phyloP scores from a whole-genome alignment of 768 basidiomycete species.

The Dioszegia aurantiaca region DNA sequence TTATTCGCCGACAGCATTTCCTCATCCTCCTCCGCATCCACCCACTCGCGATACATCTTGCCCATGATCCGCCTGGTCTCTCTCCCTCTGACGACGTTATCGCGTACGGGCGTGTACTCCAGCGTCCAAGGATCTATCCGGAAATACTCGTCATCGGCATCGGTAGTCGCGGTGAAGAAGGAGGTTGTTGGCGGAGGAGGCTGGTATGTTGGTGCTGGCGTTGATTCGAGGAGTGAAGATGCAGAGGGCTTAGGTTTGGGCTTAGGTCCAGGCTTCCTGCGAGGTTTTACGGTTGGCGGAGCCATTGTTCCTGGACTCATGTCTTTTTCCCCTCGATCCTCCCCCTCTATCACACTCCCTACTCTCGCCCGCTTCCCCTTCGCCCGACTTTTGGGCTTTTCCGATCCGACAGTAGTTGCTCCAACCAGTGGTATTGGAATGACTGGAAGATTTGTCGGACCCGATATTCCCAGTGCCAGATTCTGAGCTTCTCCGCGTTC shows the following conservation, averaged over 20 bases:
- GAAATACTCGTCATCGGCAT: constrained; percentile 39
- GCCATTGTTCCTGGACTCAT: constrained; percentile 41
- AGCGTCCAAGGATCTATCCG: constrained; percentile 37
- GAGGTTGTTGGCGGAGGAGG: constrained; percentile 18
- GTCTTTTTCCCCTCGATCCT: constrained; percentile 21
- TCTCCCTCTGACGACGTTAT: constrained; percentile 34
- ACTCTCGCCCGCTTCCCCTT: constrained; percentile 30
- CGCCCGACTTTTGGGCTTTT: constrained; percentile 22
- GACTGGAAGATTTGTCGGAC: neutral
- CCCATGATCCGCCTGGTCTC: constrained; percentile 30
- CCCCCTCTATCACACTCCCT: constrained; percentile 27
- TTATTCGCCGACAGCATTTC: constrained; percentile 4
- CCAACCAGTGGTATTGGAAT: neutral
- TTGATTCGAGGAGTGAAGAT: constrained; percentile 7
- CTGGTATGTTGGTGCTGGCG: constrained; percentile 11
- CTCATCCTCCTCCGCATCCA: constrained; percentile 36
- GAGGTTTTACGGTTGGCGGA: constrained; percentile 37
- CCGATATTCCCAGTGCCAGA: neutral
- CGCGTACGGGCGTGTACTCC: constrained; percentile 45
- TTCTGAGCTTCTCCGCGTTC: constrained; percentile 1
- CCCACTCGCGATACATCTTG: constrained; percentile 42
- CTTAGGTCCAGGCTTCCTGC: constrained; percentile 21
- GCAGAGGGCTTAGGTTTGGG: constrained; percentile 23
- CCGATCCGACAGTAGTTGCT: neutral
- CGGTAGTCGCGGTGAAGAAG: constrained; percentile 11